Base-by-base conservation (phyloP, 2,329 filamentous ascomycete genomes). In the Scedosporium dehoogii region DNA sequence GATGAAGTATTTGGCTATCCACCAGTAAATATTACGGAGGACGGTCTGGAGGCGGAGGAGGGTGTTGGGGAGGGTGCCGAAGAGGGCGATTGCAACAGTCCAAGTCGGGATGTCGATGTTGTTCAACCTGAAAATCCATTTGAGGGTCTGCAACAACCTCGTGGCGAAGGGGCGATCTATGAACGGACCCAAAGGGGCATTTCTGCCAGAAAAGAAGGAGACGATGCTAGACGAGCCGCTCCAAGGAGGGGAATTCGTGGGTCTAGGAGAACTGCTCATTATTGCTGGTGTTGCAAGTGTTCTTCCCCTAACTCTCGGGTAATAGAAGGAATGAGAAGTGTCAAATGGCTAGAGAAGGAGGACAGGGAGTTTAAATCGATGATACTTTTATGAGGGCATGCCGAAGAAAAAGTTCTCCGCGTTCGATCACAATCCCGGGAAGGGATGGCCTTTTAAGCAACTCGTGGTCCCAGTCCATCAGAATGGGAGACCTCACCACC, bases 1-100 rank as follows among this genome's bases (percentile, higher is more conserved):
- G 0, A 73, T 75, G 61, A 75, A 69, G 64, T 75, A 75, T 3
- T 70, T 67, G 2, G 73, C 70, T 6, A 74, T 65, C 69, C 70
- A 73, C 69, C 73, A 74, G 63, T 74, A 75, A 25, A 74, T 18
- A 62, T 72, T 71, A 23, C 66, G 64, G 3, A 67, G 68, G 2
- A 72, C 62, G 6, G 66, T 64, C n/a, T 70, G 69, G 4, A 75
- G 62, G 51, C 71, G 69, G 7, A 68, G 65, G 7, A 71, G 64
- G 1, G 71, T 72, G 23, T 64, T 67, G 0, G 72, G 72, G 1
- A 73, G 67, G 2, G 72, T 70, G 23, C 72, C 73, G 58, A 73
- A 67, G 41, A 75, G 65, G 18, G 73, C 71, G 27, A 75, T 66
- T 2, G 68, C 63, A 3, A 73, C 68, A 29, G 73, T 67, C 5